Conservation (phyloP, 2,329 filamentous ascomycete genomes). For the Bisporella sp. region DNA sequence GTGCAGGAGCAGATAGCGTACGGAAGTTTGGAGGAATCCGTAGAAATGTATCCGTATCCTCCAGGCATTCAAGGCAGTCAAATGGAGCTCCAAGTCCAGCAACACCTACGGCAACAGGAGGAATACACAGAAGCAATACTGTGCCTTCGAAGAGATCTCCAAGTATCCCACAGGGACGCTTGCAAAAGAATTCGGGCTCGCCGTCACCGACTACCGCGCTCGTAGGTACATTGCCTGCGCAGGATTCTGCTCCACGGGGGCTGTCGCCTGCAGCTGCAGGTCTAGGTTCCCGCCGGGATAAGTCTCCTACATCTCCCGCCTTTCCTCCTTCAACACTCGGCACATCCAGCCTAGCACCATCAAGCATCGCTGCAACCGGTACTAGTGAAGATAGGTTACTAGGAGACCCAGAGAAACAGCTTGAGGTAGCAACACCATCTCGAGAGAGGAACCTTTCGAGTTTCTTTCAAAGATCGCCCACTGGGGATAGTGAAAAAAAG, state of each 20-base stretch:
- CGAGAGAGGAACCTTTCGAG: slow-evolving; percentile 62
- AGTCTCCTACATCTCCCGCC: slow-evolving; percentile 14
- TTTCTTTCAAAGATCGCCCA: slow-evolving; percentile 65
- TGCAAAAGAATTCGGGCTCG: slow-evolving; percentile 49
- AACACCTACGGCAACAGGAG: slow-evolving; percentile 49
- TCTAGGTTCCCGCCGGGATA: slow-evolving; percentile 1
- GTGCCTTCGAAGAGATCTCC: slow-evolving; percentile 87
- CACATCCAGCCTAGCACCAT: slow-evolving; percentile 16
- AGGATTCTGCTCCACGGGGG: not conserved
- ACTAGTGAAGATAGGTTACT: slow-evolving; percentile 44
- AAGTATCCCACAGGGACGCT: slow-evolving; percentile 59
- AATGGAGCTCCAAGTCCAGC: slow-evolving; percentile 64
- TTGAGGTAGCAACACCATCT: slow-evolving; percentile 29
- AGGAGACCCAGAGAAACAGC: slow-evolving; percentile 19
- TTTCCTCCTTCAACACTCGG: slow-evolving; percentile 12
- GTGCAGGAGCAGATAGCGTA: slow-evolving; percentile 80
- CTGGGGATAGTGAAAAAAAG: slow-evolving; percentile 54
- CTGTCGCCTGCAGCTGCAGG: not conserved
- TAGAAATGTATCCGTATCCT: slow-evolving; percentile 87
- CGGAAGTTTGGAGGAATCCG: slow-evolving; percentile 73
- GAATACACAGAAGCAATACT: slow-evolving; percentile 79
- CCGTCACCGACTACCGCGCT: slow-evolving; percentile 28
- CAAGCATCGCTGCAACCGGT: slow-evolving; percentile 24
- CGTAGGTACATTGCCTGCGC: not conserved
- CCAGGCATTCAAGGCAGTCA: slow-evolving; percentile 74